Base-by-base conservation (phyloP, 2,329 filamentous ascomycete species). In the Diaporthe eres region DNA sequence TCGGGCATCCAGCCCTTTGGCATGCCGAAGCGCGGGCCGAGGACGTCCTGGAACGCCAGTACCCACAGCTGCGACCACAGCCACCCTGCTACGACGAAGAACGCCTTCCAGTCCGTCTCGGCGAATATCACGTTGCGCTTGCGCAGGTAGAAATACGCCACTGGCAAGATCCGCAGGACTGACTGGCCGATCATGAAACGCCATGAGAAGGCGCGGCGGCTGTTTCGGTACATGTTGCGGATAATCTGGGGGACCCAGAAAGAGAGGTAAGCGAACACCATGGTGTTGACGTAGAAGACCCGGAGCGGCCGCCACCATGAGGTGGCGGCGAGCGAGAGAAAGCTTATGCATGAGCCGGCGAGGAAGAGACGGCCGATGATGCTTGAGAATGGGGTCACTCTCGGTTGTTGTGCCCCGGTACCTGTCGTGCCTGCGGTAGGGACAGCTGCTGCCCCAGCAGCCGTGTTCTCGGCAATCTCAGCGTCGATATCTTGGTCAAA, bases 221-320 rank as follows among this genome's bases (percentile, higher is more conserved):
- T 98, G 84, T 98, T 98, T 72, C 96, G 94, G 84, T 94, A 92
- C 72, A 94, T 88, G 83, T 99, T 99, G 77, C 97, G 94, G 81
- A 94, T 91, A 79, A 98, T 98, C 83, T 99, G 97, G 0, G 97
- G 96, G 0, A 92, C 82, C 96, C 96, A 98, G 82, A 98, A 93
- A 28, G 96, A 98, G 60, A 98, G 90, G 82, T 98, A 98, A 72
- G 90, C 78, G 80, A 96, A 91, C 2, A 91, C 89, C 31, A 98
- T 85, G 3, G 88, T 78, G 81, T 96, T 91, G 80, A 91, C 86
- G 82, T 92, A 93, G 70, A 86, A 81, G 34, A 88, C 85, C 49
- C 92, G 90, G 57, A 90, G 81, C 10, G 84, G 82, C 1, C 89
- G 86, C 71, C 91, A 89, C 91, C 92, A 93, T 2, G 90, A 90